phyloP scores from a whole-genome alignment of 2,329 filamentous ascomycete genomes.

The Lecanicillium sp. region DNA sequence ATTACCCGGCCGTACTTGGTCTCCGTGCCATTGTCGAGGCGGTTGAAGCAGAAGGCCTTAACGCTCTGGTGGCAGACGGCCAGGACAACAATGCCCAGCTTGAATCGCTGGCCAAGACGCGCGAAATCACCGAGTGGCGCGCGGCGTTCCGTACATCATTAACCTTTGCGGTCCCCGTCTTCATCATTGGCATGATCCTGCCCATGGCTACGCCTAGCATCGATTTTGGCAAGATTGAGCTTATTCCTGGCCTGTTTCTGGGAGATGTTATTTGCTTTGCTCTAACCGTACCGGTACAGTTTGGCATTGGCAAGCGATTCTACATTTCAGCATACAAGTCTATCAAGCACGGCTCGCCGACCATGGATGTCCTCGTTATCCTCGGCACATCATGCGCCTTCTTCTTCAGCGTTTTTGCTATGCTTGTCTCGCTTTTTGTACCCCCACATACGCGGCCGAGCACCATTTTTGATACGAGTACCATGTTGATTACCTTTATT shows the following conservation, averaged over 20 bases:
- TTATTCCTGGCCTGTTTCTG: slow-evolving; percentile 72
- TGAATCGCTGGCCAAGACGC: slow-evolving; percentile 91
- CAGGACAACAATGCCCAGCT: slow-evolving; percentile 97
- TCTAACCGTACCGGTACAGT: slow-evolving; percentile 89
- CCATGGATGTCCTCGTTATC: slow-evolving; percentile 95
- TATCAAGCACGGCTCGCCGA: slow-evolving; percentile 80
- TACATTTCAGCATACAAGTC: slow-evolving; percentile 93
- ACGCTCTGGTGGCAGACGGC: slow-evolving; percentile 80
- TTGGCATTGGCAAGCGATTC: slow-evolving; percentile 91
- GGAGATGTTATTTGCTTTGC: slow-evolving; percentile 78
- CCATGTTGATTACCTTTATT: slow-evolving; percentile 96
- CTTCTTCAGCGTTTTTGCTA: slow-evolving; percentile 85
- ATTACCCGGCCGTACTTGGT: slow-evolving; percentile 65
- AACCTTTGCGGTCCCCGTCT: slow-evolving; percentile 81
- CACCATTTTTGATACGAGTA: slow-evolving; percentile 95
- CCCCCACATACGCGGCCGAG: slow-evolving; percentile 71
- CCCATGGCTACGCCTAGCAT: slow-evolving; percentile 74
- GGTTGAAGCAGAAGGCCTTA: slow-evolving; percentile 76
- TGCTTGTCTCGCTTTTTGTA: slow-evolving; percentile 72
- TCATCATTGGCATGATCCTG: slow-evolving; percentile 86
- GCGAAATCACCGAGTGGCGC: slow-evolving; percentile 91
- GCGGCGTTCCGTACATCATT: slow-evolving; percentile 71
- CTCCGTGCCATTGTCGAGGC: slow-evolving; percentile 75
- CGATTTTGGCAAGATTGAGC: slow-evolving; percentile 64
- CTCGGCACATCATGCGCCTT: slow-evolving; percentile 92